Evolutionary conservation across 1,284 basidiomycete species (phyloP).

Genomic region (Apiotrichum montevideense): DNA sequence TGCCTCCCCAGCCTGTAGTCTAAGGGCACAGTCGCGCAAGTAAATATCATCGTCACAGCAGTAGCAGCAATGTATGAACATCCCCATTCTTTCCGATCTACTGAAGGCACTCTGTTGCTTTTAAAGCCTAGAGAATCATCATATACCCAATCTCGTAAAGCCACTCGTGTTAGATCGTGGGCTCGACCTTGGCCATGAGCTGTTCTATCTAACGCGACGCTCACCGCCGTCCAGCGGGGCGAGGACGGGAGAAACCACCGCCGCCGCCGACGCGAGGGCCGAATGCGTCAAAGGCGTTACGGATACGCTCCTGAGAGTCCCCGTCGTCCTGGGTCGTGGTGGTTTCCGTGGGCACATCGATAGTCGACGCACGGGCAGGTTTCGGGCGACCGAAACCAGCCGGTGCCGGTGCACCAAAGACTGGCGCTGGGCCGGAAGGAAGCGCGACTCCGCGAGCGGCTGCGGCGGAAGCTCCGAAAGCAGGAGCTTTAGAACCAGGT

Average conservation of each 20-base stretch:
- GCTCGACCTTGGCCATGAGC: too few species aligned
- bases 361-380: background rate
- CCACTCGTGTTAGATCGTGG: too few species aligned
- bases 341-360: slow-evolving; percentile 20
- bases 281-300: slow-evolving; percentile 44
- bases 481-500: slow-evolving; percentile 13
- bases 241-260: slow-evolving; percentile 34
- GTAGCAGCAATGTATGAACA: slow-evolving; percentile 16
- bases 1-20: slow-evolving; percentile 58
- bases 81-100: slow-evolving; percentile 4
- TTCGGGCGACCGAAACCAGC: slow-evolving; percentile 10
- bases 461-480: slow-evolving; percentile 12
- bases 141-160: too few species aligned
- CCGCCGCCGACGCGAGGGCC: slow-evolving; percentile 38
- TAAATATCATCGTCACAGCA: slow-evolving; percentile 7
- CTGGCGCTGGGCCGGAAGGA: slow-evolving; percentile 20
- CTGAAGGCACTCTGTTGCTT: too few species aligned
- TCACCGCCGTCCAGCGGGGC: slow-evolving; percentile 39
- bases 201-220: too few species aligned
- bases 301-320: slow-evolving; percentile 37
- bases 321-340: slow-evolving; percentile 29
- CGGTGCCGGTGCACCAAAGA: slow-evolving; percentile 15
- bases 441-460: slow-evolving; percentile 22
- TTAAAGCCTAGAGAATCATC: too few species aligned
- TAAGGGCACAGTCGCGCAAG: slow-evolving; percentile 8